Evolutionary conservation across 78 protist species (phyloP).

Genomic region (Dictyostelium brefeldianum): DNA sequence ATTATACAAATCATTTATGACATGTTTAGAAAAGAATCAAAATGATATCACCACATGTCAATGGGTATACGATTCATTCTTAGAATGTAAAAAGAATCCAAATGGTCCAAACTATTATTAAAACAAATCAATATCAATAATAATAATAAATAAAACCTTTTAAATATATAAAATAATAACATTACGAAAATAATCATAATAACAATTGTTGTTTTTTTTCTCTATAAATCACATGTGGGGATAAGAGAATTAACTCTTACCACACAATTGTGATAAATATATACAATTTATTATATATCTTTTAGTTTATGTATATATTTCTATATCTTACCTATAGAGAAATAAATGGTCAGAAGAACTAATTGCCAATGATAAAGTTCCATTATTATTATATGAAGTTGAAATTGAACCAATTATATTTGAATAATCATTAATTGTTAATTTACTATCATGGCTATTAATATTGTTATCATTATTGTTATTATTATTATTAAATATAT

Average conservation of each 20-base stretch:
- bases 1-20: constrained; percentile 72
- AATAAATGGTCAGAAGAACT: constrained; percentile 10
- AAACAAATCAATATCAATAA: background rate
- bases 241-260: constrained; percentile 9
- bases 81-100: constrained; percentile 31
- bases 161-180: constrained; percentile 2
- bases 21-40: constrained; percentile 73
- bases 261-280: background rate
- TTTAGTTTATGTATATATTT: background rate
- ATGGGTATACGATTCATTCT: constrained; percentile 71
- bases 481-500: background rate
- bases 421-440: constrained; percentile 19
- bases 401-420: constrained; percentile 9
- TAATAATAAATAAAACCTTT: background rate
- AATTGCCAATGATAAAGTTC: constrained; percentile 5
- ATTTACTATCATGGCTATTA: background rate
- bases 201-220: background rate
- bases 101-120: background rate
- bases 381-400: constrained; percentile 5
- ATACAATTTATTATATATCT: background rate
- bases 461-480: background rate
- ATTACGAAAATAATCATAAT: too few species aligned
- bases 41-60: constrained; percentile 61
- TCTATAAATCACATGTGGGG: background rate
- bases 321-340: background rate